Evolutionary conservation across 306 rosid species (phyloP), one percentile per base, ranked within the genome.

Genomic region (Begonia peltatifolia): DNA sequence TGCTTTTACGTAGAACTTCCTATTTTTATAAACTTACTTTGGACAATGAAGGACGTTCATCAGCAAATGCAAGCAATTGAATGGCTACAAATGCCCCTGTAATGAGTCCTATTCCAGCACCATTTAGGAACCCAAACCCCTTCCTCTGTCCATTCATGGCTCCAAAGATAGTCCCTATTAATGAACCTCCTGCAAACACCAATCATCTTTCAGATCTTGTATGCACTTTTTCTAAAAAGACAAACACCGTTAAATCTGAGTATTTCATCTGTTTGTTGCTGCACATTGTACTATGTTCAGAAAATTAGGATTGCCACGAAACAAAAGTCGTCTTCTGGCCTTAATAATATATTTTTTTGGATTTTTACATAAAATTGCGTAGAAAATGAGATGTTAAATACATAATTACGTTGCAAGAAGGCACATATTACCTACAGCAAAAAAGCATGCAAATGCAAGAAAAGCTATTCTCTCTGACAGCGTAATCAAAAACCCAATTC

Each of bases 101-200:
- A 9, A 49, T 6, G 14, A n/a, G 15, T 49, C 53, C 53, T 4
- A 16, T 49, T 49, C 16, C 53, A 16, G 53, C 53, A 9, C 53
- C 53, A 49, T 17, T 11, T 9, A 49, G 22, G 20, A 49, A 14
- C 53, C 53, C 53, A 14, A 49, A 12, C 16, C 16, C 53, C 20
- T 14, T 49, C 2, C 17, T 49, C 17, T 49, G 53, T 12, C 53
- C 53, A 12, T 49, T 49, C 14, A 49, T 49, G 14, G 53, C 53
- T 49, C 53, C 53, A 49, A 12, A 49, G 14, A 49, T 49, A 11
- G 53, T 49, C 16, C 53, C 53, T 23, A 49, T 16, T 8, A 49
- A 3, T 5, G 53, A 14, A 11, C 53, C 53, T 11, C 53, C 53
- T 49, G 20, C 53, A 49, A 49, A 11, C 12, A 46, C 2, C 15